Conservation (phyloP, 1,284 basidiomycete species). For the Spongiforma sp. region DNA sequence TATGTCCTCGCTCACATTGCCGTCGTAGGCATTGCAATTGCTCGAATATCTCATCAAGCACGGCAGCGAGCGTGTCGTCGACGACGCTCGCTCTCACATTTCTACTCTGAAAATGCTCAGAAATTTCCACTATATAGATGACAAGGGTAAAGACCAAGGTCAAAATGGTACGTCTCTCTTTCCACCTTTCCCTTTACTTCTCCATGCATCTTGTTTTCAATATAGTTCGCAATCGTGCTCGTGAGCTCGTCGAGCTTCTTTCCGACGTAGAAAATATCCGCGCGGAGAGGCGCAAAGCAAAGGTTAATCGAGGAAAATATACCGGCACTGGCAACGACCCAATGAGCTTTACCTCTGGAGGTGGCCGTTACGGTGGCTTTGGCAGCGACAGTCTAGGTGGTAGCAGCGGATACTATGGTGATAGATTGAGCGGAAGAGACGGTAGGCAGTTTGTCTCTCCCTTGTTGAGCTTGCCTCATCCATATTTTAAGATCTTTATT, state of each 20-base stretch:
- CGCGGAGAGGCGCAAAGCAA: slow-evolving; percentile 90
- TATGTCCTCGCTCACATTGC: slow-evolving; percentile 2
- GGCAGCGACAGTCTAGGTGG: slow-evolving; percentile 68
- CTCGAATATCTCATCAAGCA: slow-evolving; percentile 98
- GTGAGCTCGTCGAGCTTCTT: slow-evolving; percentile 90
- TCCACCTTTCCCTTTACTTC: not conserved
- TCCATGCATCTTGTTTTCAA: not conserved
- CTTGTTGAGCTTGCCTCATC: slow-evolving; percentile 22
- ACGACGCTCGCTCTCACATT: slow-evolving; percentile 95
- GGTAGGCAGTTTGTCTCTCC: slow-evolving; percentile 30
- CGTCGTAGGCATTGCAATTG: slow-evolving; percentile 81
- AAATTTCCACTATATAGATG: slow-evolving; percentile 98
- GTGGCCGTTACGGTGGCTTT: slow-evolving; percentile 81
- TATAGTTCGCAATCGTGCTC: slow-evolving; percentile 91
- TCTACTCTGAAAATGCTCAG: slow-evolving; percentile 97
- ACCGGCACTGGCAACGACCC: slow-evolving; percentile 85
- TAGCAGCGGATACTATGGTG: slow-evolving; percentile 47
- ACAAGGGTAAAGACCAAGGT: slow-evolving; percentile 99
- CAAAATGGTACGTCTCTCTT: slow-evolving; percentile 78
- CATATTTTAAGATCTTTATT: slow-evolving; percentile 40
- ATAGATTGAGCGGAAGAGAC: slow-evolving; percentile 47
- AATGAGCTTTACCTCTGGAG: slow-evolving; percentile 61
- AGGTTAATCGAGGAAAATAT: slow-evolving; percentile 93
- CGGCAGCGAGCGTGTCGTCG: slow-evolving; percentile 98
- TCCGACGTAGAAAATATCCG: slow-evolving; percentile 93